Percentiles rank a stretch among this genome's conserved stretches.
Conservation (phyloP, 2,329 filamentous ascomycete genomes). For the Alternaria ethzedia region DNA sequence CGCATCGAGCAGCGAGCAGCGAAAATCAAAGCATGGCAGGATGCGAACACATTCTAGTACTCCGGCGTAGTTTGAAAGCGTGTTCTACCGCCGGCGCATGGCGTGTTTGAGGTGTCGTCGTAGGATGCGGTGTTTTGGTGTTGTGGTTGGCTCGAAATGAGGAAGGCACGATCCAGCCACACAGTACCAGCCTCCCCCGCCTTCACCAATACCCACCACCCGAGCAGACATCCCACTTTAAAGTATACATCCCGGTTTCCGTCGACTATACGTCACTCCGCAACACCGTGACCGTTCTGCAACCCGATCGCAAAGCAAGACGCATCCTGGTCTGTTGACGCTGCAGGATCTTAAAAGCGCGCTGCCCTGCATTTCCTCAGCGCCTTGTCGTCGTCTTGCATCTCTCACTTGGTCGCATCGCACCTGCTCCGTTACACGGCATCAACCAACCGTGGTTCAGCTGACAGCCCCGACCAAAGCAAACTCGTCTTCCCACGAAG, state of each 20-base stretch:
- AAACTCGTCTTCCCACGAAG: constrained; percentile 8
- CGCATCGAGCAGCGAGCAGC: neutral
- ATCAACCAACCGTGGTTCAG: constrained; percentile 10
- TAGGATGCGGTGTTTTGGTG: neutral
- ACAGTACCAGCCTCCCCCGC: constrained; percentile 32
- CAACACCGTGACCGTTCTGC: constrained; percentile 12
- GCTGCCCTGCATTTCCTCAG: constrained; percentile 13
- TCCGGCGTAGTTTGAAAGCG: neutral
- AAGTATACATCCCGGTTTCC: constrained; percentile 20
- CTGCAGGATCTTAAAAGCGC: constrained; percentile 21
- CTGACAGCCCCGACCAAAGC: constrained; percentile 13
- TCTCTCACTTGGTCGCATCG: constrained; percentile 12
- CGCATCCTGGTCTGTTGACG: constrained; percentile 16
- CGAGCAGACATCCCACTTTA: constrained; percentile 8
- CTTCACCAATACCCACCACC: constrained; percentile 16
- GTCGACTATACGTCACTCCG: constrained; percentile 31
- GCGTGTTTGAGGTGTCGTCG: neutral
- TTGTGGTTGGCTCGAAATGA: constrained; percentile 19
- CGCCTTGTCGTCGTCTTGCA: constrained; percentile 16
- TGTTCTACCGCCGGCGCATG: neutral
- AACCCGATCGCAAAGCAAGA: constrained; percentile 21
- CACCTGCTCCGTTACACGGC: constrained; percentile 7
- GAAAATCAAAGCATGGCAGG: neutral
- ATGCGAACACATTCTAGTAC: constrained; percentile 5
- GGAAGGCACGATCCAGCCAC: constrained; percentile 29